Conservation (phyloP, 306 rosid species). For the Trichosanthes cucumerina region DNA sequence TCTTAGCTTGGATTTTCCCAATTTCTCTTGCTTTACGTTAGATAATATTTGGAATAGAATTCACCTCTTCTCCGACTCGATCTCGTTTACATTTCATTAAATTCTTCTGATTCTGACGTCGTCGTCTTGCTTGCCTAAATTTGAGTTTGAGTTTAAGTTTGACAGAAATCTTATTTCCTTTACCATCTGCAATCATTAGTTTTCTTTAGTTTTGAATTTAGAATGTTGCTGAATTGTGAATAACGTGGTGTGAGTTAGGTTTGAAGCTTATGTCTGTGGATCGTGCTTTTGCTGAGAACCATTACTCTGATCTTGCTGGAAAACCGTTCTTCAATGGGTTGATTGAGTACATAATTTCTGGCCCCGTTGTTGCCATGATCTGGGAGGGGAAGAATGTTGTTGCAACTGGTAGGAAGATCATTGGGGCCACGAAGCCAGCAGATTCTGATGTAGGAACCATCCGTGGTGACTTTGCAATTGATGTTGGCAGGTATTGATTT, state of each 20-base stretch:
- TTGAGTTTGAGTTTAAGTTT: not conserved
- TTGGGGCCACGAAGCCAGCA: constrained; percentile 89
- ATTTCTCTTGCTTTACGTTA: not conserved
- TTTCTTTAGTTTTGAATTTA: not conserved
- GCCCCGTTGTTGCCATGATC: constrained; percentile 95
- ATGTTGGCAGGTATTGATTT: constrained; percentile 64
- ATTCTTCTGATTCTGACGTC: not conserved
- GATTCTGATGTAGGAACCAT: constrained; percentile 92
- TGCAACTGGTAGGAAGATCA: constrained; percentile 66
- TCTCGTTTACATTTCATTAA: not conserved
- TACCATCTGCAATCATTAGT: not conserved
- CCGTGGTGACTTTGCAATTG: constrained; percentile 86
- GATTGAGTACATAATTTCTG: constrained; percentile 78
- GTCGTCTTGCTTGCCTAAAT: not conserved
- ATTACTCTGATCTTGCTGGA: constrained; percentile 77
- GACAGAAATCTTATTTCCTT: not conserved
- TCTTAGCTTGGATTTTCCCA: not conserved
- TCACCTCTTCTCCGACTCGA: not conserved
- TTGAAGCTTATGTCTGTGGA: constrained; percentile 72
- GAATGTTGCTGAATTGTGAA: not conserved
- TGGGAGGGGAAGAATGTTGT: constrained; percentile 96
- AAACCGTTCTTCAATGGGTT: constrained; percentile 82
- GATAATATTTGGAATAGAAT: not conserved
- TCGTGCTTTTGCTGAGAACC: constrained; percentile 76
- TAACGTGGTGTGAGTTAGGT: constrained; percentile 30